Base-by-base conservation (phyloP, 352 stramenopile species). In the Blastocystis sp. region DNA sequence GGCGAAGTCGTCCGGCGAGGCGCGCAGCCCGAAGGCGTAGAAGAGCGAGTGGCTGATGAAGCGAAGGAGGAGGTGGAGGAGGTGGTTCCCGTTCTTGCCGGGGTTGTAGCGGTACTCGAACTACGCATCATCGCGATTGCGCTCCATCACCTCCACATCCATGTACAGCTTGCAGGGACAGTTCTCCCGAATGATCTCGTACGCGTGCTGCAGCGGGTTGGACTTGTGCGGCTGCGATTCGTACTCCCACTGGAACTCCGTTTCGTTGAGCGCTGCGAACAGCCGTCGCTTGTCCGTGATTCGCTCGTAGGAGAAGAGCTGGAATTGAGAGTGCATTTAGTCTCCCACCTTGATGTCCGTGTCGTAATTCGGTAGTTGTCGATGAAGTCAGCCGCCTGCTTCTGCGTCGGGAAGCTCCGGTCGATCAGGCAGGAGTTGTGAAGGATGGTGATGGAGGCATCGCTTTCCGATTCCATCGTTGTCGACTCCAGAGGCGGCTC, bases 111-210 rank as follows among this genome's bases (percentile, higher is more conserved):
- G 21, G 41, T 84, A 84, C 9, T 59, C 9, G 60, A 38, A 84
- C 74, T 84, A 84, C 1, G 7, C 19, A 56, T 48, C 10, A 81
- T 14, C 5, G 10, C 38, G 3, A 38, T 40, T 0, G 11, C 10
- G 21, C 14, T 2, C 38, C 2, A 62, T 43, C 43, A 84, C 74
- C 28, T 84, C 74, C 2, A 84, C 74, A 52, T 84, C 74, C 74
- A 84, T 84, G 43, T 84, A 84, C 1, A 84, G 74, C 19, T 84
- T 84, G 28, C 74, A 84, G 0, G 74, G 74, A 67, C 53, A 84
- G 43, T 84, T 67, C 56, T 84, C 74, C 10, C 53, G 60, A 53
- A 84, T 84, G 21, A 84, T 84, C 48, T 84, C 74, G n/a, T 84
- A 84, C 19, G 48, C 38, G 53, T 84, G 74, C 1, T 53, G 56